A percentile compares a stretch with the other conserved stretches of the same genome.
Evolutionary conservation across 371 early-diverging fungal species (phyloP).

Genomic region (Mucor plumbeus): DNA sequence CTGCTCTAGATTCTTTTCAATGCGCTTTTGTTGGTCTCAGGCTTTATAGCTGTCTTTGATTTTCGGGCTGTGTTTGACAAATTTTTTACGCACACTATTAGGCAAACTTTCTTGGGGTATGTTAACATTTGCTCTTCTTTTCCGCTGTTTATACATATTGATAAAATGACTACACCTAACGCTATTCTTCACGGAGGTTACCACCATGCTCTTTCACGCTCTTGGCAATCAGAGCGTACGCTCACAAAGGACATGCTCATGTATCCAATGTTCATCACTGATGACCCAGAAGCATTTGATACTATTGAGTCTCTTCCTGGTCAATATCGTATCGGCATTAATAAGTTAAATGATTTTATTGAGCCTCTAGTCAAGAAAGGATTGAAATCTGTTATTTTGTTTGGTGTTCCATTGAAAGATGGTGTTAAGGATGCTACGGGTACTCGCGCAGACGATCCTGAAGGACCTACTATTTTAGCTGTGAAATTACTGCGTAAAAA

Average conservation of each 20-base stretch:
- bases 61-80: no score
- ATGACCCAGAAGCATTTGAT: slow-evolving; percentile 75
- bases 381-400: slow-evolving; percentile 84
- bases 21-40: no score
- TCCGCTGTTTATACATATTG: no score
- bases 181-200: slow-evolving; percentile 89
- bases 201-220: slow-evolving; percentile 79
- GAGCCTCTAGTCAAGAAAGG: slow-evolving; percentile 89
- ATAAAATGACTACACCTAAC: slow-evolving; percentile 35
- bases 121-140: no score
- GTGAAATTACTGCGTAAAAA: slow-evolving; percentile 74
- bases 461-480: slow-evolving; percentile 88
- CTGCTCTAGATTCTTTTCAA: no score
- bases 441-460: slow-evolving; percentile 83
- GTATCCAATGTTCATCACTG: slow-evolving; percentile 94
- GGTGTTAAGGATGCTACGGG: slow-evolving; percentile 80
- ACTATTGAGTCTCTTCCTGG: slow-evolving; percentile 86
- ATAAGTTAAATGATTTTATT: slow-evolving; percentile 75
- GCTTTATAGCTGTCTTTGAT: no score
- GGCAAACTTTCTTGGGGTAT: no score
- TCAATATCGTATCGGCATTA: slow-evolving; percentile 85
- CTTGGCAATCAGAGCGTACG: slow-evolving; percentile 77
- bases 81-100: no score
- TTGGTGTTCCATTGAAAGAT: slow-evolving; percentile 91
- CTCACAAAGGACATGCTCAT: slow-evolving; percentile 82